These are phyloP conservation scores for Apophysomyces variabilis DNA, from an alignment of 371 early-diverging fungal species.

Conservation along the genomic window DNA sequence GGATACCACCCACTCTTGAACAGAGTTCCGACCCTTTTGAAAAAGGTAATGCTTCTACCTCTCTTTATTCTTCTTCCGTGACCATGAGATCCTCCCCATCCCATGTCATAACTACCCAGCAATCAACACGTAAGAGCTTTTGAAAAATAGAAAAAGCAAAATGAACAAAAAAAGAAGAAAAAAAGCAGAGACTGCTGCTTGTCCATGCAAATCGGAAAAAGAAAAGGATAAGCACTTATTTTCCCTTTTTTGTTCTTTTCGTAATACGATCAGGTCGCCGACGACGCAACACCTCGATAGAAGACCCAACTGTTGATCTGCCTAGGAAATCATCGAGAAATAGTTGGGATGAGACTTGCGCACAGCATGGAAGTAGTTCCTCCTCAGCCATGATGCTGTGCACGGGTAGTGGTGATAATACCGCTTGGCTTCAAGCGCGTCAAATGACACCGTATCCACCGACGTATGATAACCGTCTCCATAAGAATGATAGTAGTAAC, in stretches of 20 bases:
- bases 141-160: neutral
- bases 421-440: neutral
- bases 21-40: constrained; percentile 20
- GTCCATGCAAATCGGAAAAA: neutral
- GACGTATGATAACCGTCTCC: neutral
- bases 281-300: neutral
- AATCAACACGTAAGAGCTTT: neutral
- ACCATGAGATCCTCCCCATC: neutral
- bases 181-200: no score
- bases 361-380: neutral
- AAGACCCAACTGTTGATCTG: neutral
- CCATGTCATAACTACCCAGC: neutral
- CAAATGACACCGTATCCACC: neutral
- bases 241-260: neutral
- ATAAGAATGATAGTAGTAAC: neutral
- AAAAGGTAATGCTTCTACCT: constrained; percentile 16
- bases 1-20: constrained; percentile 53
- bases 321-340: neutral
- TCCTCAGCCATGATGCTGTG: neutral
- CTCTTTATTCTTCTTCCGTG: constrained; percentile 15
- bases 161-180: no score
- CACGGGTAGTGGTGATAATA: neutral
- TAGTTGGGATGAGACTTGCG: constrained; percentile 1
- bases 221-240: neutral
- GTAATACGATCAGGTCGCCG: neutral